Evolutionary conservation across 257 asterid species (phyloP).

Genomic region (Cynanchum wilfordii): DNA sequence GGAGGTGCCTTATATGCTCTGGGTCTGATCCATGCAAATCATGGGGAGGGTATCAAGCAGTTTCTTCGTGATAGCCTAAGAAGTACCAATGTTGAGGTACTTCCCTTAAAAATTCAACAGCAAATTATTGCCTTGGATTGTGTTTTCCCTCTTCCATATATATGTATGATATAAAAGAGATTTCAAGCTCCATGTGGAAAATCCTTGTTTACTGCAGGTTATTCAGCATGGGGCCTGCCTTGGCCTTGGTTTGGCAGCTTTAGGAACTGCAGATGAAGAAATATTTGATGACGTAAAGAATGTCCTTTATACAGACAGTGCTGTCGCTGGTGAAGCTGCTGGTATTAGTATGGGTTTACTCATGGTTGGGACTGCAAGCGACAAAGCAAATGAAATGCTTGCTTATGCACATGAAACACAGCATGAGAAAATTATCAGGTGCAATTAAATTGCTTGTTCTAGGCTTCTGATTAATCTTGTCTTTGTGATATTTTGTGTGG

Average conservation of each 20-base stretch:
- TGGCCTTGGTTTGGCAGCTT: conserved; percentile 95
- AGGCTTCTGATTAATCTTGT: neutral
- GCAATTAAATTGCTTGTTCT: conserved; percentile 6
- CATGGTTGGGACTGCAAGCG: conserved; percentile 98
- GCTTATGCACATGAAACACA: conserved; percentile 98
- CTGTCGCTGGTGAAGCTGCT: conserved; percentile 99
- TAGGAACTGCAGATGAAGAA: conserved; percentile 93
- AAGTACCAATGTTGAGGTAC: conserved; percentile 88
- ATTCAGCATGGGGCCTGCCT: conserved; percentile 99
- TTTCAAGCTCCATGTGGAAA: conserved; percentile 13
- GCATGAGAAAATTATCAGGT: conserved; percentile 96
- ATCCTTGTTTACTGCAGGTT: conserved; percentile 46
- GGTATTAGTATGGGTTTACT: conserved; percentile 95
- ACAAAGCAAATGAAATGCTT: conserved; percentile 93
- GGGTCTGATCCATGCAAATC: conserved; percentile 97
- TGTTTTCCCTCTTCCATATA: neutral
- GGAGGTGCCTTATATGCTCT: conserved; percentile 98
- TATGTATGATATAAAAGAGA: neutral
- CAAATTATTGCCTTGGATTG: neutral
- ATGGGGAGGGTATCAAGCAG: conserved; percentile 92
- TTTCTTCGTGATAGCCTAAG: conserved; percentile 88
- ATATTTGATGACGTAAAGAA: conserved; percentile 76
- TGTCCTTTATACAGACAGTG: conserved; percentile 91
- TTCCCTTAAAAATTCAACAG: neutral
- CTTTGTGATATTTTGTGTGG: too few species aligned